Conservation (phyloP, 148 eudicot genomes). For the Nyssa sinensis region DNA sequence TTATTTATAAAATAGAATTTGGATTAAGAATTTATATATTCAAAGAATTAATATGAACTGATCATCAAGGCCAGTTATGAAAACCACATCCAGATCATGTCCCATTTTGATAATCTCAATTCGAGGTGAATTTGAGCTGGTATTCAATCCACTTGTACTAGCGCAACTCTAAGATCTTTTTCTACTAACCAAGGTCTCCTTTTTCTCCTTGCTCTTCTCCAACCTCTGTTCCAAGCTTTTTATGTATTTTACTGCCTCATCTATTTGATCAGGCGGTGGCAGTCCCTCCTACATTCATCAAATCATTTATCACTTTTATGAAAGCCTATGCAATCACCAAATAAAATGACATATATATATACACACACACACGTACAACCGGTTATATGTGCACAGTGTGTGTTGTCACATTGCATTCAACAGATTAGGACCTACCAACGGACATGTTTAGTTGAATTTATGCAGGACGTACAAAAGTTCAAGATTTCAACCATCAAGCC, state of each 20-base stretch:
- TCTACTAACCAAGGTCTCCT: constrained; percentile 25
- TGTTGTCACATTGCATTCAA: too few species aligned
- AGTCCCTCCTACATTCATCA: constrained; percentile 30
- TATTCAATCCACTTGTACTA: not conserved
- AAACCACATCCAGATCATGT: constrained; percentile 32
- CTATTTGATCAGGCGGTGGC: constrained; percentile 59
- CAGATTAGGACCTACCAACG: too few species aligned
- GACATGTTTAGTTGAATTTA: too few species aligned
- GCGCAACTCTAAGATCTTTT: not conserved
- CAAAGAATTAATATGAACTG: constrained; percentile 43
- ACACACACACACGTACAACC: too few species aligned
- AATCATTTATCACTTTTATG: not conserved
- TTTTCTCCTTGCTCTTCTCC: constrained; percentile 36
- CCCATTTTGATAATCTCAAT: constrained; percentile 45
- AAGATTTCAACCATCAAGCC: too few species aligned
- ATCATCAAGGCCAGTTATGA: constrained; percentile 43
- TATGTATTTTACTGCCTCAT: constrained; percentile 57
- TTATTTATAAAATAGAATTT: too few species aligned
- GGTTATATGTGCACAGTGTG: too few species aligned
- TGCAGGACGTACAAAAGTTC: too few species aligned
- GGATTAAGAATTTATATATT: too few species aligned
- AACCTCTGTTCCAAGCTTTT: constrained; percentile 41
- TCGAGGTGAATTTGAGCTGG: constrained; percentile 25
- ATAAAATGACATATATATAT: too few species aligned
- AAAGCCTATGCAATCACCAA: too few species aligned